A percentile compares a stretch with the other conserved stretches of the same genome.
These are phyloP conservation scores for Phoma sp. DNA, from an alignment of 2,329 filamentous ascomycete genomes.

Conservation along the genomic window DNA sequence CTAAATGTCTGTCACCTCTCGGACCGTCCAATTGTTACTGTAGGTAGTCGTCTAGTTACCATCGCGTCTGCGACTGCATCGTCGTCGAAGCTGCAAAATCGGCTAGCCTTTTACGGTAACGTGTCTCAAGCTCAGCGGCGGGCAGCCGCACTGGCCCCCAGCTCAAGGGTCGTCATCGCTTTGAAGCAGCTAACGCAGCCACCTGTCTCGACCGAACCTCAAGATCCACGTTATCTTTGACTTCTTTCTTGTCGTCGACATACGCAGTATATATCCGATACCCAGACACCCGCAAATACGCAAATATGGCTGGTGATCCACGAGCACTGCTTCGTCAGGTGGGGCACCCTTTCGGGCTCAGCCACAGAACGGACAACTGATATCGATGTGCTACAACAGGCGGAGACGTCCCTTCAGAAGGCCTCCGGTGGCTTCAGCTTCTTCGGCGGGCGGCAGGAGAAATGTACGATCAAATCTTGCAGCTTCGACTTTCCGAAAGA, in stretches of 20 bases:
- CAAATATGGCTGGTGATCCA: conserved; percentile 47
- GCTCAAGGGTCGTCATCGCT: conserved; percentile 37
- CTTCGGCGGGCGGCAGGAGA: conserved; percentile 86
- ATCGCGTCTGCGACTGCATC: neutral
- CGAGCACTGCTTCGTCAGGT: conserved; percentile 48
- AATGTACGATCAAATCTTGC: conserved; percentile 56
- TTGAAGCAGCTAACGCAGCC: conserved; percentile 38
- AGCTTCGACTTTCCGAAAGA: neutral
- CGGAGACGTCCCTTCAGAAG: conserved; percentile 79
- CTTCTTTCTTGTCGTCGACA: conserved; percentile 1
- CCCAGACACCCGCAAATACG: conserved; percentile 5
- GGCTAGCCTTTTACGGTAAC: conserved; percentile 29
- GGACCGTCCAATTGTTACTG: neutral
- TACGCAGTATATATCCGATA: neutral
- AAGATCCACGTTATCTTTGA: conserved; percentile 16
- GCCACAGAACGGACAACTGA: conserved; percentile 38
- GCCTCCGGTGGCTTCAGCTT: conserved; percentile 85
- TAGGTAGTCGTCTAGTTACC: neutral
- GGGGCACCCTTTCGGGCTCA: conserved; percentile 37
- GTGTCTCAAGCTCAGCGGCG: conserved; percentile 21
- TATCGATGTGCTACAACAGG: conserved; percentile 60
- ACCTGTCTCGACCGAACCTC: conserved; percentile 40
- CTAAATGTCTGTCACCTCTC: neutral
- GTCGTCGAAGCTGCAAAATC: conserved; percentile 29
- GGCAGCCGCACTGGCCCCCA: conserved; percentile 33